Base-by-base conservation (phyloP, 768 basidiomycete species). In the Tylopilus cervinicoccineus region DNA sequence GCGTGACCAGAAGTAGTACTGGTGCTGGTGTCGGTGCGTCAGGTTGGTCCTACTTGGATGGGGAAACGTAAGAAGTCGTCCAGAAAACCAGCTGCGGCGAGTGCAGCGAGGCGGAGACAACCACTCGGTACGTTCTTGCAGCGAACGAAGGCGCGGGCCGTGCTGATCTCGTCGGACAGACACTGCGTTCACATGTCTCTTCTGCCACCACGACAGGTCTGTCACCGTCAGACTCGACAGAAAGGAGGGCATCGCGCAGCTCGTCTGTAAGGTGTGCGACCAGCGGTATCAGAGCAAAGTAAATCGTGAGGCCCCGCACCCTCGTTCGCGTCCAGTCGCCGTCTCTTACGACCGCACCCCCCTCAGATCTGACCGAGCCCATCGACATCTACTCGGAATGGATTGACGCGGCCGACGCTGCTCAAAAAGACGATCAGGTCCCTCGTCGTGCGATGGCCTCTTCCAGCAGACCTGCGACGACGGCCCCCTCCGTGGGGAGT, bases 31-130 rank as follows among this genome's bases (percentile, higher is more conserved):
- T 19, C 19, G 14, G 38, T n/a, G 8, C 16, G n/a, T n/a, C n/a
- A n/a, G n/a, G n/a, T n/a, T n/a, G 20, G 10, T 36, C 17, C 33
- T 6, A n/a, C 33, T 34, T 39, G 11, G 22, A 93, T 93, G 90
- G 90, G 90, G 51, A 93, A 93, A 70, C 83, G 90, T 57, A 93
- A 93, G 71, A 93, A 93, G 68, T 88, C 91, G 0, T 83, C 89
- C 17, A 80, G 86, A 62, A 90, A 91, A 57, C 87, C 89, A 7
- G 79, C 76, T 29, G 79, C 80, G 38, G 70, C 85, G 1, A 76
- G 77, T 44, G 78, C 80, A 38, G 71, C 85, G 6, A 76, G 81
- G 55, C 79, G 75, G 57, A 83, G 80, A 62, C 81, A 82, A 2
- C 84, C 88, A 5, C 74, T 93, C 13, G 91, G 90, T 91, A 43